These are phyloP conservation scores for Leishmania tarentolae DNA, from an alignment of 208 protist species.

Conservation along the genomic window DNA sequence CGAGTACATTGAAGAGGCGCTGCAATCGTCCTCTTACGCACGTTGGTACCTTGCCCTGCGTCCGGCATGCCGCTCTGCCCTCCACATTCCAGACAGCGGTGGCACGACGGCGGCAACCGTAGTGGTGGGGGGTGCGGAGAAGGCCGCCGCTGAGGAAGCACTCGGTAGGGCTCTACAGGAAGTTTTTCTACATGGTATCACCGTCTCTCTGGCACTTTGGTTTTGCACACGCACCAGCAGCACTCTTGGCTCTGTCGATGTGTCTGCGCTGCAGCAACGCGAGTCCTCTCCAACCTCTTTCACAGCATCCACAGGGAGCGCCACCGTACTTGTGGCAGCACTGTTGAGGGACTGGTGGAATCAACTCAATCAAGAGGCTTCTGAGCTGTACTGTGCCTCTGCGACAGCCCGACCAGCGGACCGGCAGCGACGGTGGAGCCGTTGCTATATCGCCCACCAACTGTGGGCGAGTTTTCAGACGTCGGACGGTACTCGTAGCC, in stretches of 20 bases:
- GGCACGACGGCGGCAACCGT: background rate
- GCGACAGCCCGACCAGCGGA: background rate
- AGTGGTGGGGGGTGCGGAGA: background rate
- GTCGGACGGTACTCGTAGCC: background rate
- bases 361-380: background rate
- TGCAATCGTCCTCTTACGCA: constrained; percentile 8
- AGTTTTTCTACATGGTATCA: constrained; percentile 22
- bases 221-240: background rate
- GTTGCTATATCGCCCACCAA: background rate
- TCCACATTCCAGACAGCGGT: background rate
- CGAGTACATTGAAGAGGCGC: background rate
- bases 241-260: background rate
- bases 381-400: background rate
- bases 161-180: constrained; percentile 3
- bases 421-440: background rate
- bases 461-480: background rate
- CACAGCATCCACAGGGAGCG: background rate
- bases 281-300: background rate
- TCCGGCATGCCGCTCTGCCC: constrained; percentile 8
- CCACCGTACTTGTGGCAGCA: background rate
- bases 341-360: constrained; percentile 24
- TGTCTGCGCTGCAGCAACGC: background rate
- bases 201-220: constrained; percentile 29
- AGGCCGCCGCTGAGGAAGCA: background rate
- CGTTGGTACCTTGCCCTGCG: constrained; percentile 19